These are phyloP conservation scores for Alopecurus myosuroides DNA, from an alignment of 176 grass and related monocot genomes.

Conservation along the genomic window DNA sequence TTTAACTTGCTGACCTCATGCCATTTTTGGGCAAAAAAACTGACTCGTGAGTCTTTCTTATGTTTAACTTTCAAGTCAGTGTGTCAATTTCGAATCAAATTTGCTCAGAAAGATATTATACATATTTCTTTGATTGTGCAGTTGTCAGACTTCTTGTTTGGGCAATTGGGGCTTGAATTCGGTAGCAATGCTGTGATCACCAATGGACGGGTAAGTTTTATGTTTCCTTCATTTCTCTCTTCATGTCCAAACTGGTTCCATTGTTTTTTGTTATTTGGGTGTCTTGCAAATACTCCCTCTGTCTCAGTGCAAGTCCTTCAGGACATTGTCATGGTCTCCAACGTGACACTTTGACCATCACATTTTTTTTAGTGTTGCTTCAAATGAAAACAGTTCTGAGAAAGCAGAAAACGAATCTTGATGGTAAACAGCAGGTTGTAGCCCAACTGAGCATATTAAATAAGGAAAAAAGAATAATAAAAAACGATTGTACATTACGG, in stretches of 20 bases:
- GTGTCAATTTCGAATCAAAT: conserved; percentile 9
- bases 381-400: background rate
- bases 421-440: background rate
- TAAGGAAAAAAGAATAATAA: background rate
- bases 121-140: conserved; percentile 38
- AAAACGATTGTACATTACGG: background rate
- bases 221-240: conserved; percentile 1
- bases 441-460: background rate
- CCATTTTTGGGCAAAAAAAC: background rate
- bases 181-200: conserved; percentile 92
- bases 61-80: background rate
- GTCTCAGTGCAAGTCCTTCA: background rate
- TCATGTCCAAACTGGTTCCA: background rate
- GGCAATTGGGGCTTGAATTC: conserved; percentile 66
- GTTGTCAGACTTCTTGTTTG: conserved; percentile 70
- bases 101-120: conserved; percentile 5
- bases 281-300: background rate
- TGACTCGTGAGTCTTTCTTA: background rate
- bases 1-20: background rate
- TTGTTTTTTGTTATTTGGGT: background rate
- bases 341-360: background rate
- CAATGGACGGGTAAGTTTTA: conserved; percentile 86
- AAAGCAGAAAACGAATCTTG: background rate
- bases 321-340: background rate
- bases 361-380: background rate